A percentile compares a stretch with the other conserved stretches of the same genome.
Evolutionary conservation across 2,329 filamentous ascomycete species (phyloP).

Genomic region (Cladosporium sp.): DNA sequence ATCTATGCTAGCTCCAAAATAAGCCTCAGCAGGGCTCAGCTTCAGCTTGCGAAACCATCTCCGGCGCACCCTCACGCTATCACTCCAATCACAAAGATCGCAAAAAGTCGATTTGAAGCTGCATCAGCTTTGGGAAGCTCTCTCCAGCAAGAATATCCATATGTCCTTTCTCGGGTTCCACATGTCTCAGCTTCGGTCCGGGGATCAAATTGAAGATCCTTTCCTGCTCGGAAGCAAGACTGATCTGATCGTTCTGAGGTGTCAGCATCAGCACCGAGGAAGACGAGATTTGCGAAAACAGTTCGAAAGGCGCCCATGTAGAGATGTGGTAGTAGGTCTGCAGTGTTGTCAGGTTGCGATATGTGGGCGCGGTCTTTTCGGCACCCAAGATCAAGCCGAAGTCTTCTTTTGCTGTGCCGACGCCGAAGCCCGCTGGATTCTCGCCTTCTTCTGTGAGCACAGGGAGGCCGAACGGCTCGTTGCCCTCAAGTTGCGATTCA

Average conservation of each 20-base stretch:
- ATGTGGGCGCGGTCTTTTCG: conserved; percentile 12
- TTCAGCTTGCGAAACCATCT: background rate
- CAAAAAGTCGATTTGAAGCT: conserved; percentile 7
- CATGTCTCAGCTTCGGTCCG: conserved; percentile 9
- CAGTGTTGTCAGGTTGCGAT: conserved; percentile 31
- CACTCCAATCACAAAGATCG: background rate
- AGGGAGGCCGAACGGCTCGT: conserved; percentile 40
- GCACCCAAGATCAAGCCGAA: conserved; percentile 21
- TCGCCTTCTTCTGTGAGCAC: conserved; percentile 40
- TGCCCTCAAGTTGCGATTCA: conserved; percentile 42
- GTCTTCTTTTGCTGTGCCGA: conserved; percentile 24
- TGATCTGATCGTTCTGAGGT: conserved; percentile 18
- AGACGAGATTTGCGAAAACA: conserved; percentile 7
- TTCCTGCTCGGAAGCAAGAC: conserved; percentile 15
- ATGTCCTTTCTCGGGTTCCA: conserved; percentile 17
- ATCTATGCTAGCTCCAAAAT: background rate
- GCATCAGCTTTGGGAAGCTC: background rate
- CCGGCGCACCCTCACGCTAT: background rate
- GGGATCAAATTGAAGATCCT: conserved; percentile 3
- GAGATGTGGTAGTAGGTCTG: conserved; percentile 37
- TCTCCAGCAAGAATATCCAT: conserved; percentile 18
- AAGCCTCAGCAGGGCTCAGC: too few relatives aligned
- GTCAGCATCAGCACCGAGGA: conserved; percentile 15
- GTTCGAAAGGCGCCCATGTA: conserved; percentile 20
- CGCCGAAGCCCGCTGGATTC: conserved; percentile 40